phyloP scores from a whole-genome alignment of 495 filamentous ascomycete species.

The Penicillium cinerascens region DNA sequence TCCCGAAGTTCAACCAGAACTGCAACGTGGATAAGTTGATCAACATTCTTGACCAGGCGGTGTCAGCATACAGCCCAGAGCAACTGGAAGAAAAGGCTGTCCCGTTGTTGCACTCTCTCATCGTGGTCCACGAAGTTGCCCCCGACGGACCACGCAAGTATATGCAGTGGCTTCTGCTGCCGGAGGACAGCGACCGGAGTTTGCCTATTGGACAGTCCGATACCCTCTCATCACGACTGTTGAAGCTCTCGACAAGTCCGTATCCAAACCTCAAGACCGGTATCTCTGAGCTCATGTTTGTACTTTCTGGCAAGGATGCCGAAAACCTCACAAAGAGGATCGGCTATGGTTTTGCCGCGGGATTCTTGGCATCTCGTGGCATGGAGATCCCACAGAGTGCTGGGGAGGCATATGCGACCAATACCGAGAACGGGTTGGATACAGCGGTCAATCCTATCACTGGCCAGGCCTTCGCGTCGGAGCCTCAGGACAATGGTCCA shows the following conservation, averaged over 20 bases:
- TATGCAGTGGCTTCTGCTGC: slow-evolving; percentile 68
- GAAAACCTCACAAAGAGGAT: slow-evolving; percentile 73
- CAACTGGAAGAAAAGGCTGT: slow-evolving; percentile 66
- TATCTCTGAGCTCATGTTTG: slow-evolving; percentile 81
- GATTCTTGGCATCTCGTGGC: slow-evolving; percentile 78
- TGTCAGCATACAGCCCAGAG: slow-evolving; percentile 54
- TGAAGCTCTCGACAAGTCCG: slow-evolving; percentile 75
- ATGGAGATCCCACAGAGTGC: slow-evolving; percentile 68
- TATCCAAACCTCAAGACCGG: slow-evolving; percentile 67
- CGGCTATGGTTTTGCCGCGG: slow-evolving; percentile 89
- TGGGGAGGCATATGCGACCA: slow-evolving; percentile 54
- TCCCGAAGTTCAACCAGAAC: slow-evolving; percentile 61
- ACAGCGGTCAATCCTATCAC: slow-evolving; percentile 77
- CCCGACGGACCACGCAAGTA: slow-evolving; percentile 56
- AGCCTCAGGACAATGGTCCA: slow-evolving; percentile 51
- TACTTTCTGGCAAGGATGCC: slow-evolving; percentile 73
- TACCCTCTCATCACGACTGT: slow-evolving; percentile 70
- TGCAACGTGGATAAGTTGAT: slow-evolving; percentile 66
- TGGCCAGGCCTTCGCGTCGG: slow-evolving; percentile 74
- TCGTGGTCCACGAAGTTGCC: slow-evolving; percentile 68
- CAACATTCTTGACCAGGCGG: slow-evolving; percentile 66
- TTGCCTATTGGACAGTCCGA: slow-evolving; percentile 72
- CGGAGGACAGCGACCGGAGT: slow-evolving; percentile 73
- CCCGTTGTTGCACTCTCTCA: slow-evolving; percentile 70
- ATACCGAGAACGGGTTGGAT: slow-evolving; percentile 32